A percentile compares a stretch with the other conserved stretches of the same genome.
phyloP scores from a whole-genome alignment of 345 rosid species.

The Salix dunnii region DNA sequence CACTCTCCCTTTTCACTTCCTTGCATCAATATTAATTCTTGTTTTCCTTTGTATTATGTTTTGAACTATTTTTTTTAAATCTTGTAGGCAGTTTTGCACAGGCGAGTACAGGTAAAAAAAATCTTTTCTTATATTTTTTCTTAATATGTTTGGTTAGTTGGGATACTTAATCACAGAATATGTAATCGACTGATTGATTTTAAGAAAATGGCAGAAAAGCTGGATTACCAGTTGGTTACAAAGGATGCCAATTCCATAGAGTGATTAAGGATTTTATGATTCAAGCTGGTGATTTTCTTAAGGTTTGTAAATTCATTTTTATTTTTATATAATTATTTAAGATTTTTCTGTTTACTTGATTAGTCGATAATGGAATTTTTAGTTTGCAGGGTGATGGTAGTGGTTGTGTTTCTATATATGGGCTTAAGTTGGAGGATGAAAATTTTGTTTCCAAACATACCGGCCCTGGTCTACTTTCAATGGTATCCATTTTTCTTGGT shows the following conservation, averaged over 20 bases:
- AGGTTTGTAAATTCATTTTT: constrained; percentile 39
- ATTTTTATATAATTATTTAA: neutral
- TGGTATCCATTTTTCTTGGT: constrained; percentile 44
- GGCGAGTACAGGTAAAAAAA: constrained; percentile 74
- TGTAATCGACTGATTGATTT: neutral
- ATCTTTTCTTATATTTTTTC: neutral
- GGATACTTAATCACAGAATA: neutral
- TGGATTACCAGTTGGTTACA: constrained; percentile 87
- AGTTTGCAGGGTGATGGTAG: constrained; percentile 85
- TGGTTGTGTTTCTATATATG: constrained; percentile 82
- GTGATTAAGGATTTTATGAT: constrained; percentile 96
- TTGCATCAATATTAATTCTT: neutral
- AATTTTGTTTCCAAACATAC: constrained; percentile 89
- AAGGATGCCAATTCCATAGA: constrained; percentile 89
- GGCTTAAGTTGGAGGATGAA: constrained; percentile 85
- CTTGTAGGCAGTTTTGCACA: constrained; percentile 87
- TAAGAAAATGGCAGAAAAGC: constrained; percentile 56
- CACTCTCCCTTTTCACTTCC: neutral
- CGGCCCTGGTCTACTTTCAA: constrained; percentile 90
- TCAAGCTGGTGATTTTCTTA: constrained; percentile 91
- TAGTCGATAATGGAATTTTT: neutral
- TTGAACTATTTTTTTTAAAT: neutral
- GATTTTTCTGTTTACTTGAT: neutral
- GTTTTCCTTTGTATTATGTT: neutral
- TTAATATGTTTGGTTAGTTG: neutral